phyloP scores from a whole-genome alignment of 169 alveolate genomes.

The Cryptosporidium ryanae region DNA sequence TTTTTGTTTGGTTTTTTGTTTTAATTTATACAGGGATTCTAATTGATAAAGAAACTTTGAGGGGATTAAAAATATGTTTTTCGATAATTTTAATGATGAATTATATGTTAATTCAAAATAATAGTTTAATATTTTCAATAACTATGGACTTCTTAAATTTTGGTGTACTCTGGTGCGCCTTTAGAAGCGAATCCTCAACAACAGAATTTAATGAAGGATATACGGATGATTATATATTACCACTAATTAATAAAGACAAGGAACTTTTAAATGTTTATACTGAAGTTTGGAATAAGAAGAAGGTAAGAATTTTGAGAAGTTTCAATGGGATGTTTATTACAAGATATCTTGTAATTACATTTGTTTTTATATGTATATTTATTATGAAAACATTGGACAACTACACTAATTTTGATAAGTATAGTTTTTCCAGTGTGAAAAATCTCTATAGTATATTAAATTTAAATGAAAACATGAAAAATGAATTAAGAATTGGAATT shows the following conservation, averaged over 20 bases:
- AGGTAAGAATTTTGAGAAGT: background rate
- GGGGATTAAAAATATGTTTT: constrained; percentile 17
- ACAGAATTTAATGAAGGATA: background rate
- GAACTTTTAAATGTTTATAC: constrained; percentile 5
- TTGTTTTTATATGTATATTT: background rate
- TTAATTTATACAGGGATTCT: constrained; percentile 23
- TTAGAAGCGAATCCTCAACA: constrained; percentile 1
- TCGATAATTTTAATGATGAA: constrained; percentile 14
- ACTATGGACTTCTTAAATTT: constrained; percentile 45
- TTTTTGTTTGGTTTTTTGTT: constrained; percentile 21
- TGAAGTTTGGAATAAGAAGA: constrained; percentile 23
- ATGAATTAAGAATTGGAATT: background rate
- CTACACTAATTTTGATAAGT: constrained; percentile 34
- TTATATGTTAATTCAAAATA: constrained; percentile 12
- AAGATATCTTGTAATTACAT: constrained; percentile 33
- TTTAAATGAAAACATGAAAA: background rate
- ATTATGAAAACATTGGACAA: constrained; percentile 21
- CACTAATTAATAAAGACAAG: constrained; percentile 13
- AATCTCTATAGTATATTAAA: background rate
- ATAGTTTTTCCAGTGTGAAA: background rate
- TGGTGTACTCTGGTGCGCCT: constrained; percentile 35
- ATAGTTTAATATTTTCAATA: constrained; percentile 15
- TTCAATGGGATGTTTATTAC: constrained; percentile 44
- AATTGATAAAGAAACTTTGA: constrained; percentile 33
- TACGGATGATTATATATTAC: constrained; percentile 37